Evolutionary conservation across 768 basidiomycete species (phyloP).

Genomic region (Podaxis carcinomalis): DNA sequence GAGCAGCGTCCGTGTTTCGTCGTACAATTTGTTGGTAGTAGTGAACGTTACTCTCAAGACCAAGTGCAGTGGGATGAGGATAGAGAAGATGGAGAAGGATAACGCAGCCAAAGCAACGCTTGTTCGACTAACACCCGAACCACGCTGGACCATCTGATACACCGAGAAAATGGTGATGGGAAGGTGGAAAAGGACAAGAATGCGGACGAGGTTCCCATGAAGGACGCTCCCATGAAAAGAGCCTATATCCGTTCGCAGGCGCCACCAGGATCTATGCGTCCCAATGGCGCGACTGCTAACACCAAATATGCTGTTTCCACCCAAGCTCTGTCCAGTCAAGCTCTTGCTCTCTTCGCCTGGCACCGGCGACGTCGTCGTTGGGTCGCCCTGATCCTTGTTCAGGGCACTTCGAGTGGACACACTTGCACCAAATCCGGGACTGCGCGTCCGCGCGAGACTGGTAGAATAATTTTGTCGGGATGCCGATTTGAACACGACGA

Average conservation of each 20-base stretch:
- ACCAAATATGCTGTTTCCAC: constrained; percentile 9
- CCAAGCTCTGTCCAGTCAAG: constrained; percentile 6
- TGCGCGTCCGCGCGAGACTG: constrained; percentile 27
- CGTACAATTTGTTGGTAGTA: constrained; percentile 87
- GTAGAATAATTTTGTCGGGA: constrained; percentile 16
- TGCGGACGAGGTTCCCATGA: constrained; percentile 87
- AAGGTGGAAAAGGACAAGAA: constrained; percentile 90
- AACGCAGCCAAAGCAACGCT: constrained; percentile 78
- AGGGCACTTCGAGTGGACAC: constrained; percentile 7
- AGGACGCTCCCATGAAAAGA: constrained; percentile 80
- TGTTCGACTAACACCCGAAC: constrained; percentile 43
- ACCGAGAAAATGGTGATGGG: constrained; percentile 90
- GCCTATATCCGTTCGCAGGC: constrained; percentile 55
- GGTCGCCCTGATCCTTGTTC: constrained; percentile 41
- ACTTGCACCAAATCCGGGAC: constrained; percentile 28
- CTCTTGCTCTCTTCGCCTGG: constrained; percentile 11
- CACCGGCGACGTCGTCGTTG: neutral
- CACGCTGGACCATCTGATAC: constrained; percentile 73
- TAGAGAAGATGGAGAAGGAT: constrained; percentile 75
- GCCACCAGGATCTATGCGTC: constrained; percentile 46
- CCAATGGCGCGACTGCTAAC: constrained; percentile 2
- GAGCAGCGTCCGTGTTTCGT: constrained; percentile 89
- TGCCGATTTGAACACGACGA: constrained; percentile 14
- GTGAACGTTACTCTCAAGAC: constrained; percentile 77
- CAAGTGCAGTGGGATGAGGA: constrained; percentile 71